Conservation (phyloP, 805 yeast species). For the Tanozyma kutaoensis region DNA sequence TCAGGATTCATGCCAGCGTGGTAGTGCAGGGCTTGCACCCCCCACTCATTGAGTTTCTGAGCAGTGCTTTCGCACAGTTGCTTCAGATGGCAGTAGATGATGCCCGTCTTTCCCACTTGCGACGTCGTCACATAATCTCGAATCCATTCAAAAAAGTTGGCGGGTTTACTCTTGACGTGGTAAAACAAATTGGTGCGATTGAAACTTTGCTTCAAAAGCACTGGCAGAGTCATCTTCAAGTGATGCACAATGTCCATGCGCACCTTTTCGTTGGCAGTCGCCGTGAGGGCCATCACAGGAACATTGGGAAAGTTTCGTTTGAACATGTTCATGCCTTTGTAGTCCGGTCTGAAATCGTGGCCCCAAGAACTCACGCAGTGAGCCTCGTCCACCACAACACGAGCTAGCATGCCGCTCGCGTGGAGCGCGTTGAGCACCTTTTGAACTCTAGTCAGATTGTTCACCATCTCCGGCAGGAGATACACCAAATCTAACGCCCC, state of each 20-base stretch:
- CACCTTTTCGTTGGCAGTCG: slow-evolving; percentile 90
- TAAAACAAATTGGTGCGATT: slow-evolving; percentile 79
- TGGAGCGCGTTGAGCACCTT: slow-evolving; percentile 47
- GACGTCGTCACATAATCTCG: slow-evolving; percentile 36
- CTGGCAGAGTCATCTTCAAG: slow-evolving; percentile 46
- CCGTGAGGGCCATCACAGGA: slow-evolving; percentile 93
- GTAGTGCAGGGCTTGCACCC: slow-evolving; percentile 62
- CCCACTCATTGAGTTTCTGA: slow-evolving; percentile 38
- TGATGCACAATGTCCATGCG: slow-evolving; percentile 76
- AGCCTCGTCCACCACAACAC: slow-evolving; percentile 93
- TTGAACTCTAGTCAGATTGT: slow-evolving; percentile 57
- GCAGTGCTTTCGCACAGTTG: slow-evolving; percentile 78
- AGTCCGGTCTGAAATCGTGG: slow-evolving; percentile 95
- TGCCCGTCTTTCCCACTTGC: slow-evolving; percentile 58
- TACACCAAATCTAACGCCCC: slow-evolving; percentile 71
- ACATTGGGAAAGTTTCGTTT: slow-evolving; percentile 62
- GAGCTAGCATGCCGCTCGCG: slow-evolving; percentile 46
- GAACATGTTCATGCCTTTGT: slow-evolving; percentile 65
- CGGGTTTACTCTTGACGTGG: slow-evolving; percentile 57
- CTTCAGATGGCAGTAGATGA: slow-evolving; percentile 87
- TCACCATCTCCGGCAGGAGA: slow-evolving; percentile 90
- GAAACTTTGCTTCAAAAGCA: slow-evolving; percentile 77
- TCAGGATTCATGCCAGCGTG: slow-evolving; percentile 93
- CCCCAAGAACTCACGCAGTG: slow-evolving; percentile 99
- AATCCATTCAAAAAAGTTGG: slow-evolving; percentile 44